Conservation (phyloP, 1,139 yeast species). For the Protomyces arabidopsidicola region DNA sequence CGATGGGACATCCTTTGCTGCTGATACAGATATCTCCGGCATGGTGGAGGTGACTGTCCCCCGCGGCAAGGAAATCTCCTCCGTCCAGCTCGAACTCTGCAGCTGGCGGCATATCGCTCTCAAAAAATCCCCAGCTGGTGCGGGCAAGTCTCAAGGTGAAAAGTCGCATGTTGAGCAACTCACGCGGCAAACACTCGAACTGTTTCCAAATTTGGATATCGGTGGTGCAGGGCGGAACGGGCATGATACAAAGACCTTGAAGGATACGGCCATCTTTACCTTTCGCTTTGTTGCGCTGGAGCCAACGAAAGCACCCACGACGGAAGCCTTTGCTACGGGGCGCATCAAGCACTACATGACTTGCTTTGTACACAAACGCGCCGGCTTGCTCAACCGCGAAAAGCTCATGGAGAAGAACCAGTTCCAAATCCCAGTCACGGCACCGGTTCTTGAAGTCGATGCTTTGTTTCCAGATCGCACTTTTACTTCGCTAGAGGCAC, state of each 20-base stretch:
- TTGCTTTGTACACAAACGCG: constrained; percentile 14
- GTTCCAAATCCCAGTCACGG: constrained; percentile 12
- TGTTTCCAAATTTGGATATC: constrained; percentile 10
- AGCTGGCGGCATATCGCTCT: constrained; percentile 18
- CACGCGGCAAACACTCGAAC: constrained; percentile 14
- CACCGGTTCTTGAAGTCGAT: constrained; percentile 14
- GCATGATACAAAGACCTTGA: constrained; percentile 12
- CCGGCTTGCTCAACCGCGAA: constrained; percentile 17
- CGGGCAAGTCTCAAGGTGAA: neutral
- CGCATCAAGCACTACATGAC: constrained; percentile 26
- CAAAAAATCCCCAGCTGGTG: neutral
- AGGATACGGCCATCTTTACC: constrained; percentile 20
- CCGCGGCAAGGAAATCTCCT: constrained; percentile 20
- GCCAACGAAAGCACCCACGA: constrained; percentile 12
- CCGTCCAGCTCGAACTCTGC: constrained; percentile 13
- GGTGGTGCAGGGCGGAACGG: constrained; percentile 10
- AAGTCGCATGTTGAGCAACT: constrained; percentile 21
- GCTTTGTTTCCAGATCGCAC: constrained; percentile 20
- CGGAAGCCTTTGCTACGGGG: constrained; percentile 15
- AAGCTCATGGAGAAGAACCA: constrained; percentile 18
- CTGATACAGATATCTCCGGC: constrained; percentile 15
- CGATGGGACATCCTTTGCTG: constrained; percentile 3
- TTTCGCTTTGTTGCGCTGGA: constrained; percentile 7
- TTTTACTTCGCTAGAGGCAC: constrained; percentile 9
- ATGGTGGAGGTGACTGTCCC: constrained; percentile 13